A percentile compares a stretch with the other conserved stretches of the same genome.
phyloP scores from a whole-genome alignment of 768 basidiomycete genomes.

The Suillus luteus region DNA sequence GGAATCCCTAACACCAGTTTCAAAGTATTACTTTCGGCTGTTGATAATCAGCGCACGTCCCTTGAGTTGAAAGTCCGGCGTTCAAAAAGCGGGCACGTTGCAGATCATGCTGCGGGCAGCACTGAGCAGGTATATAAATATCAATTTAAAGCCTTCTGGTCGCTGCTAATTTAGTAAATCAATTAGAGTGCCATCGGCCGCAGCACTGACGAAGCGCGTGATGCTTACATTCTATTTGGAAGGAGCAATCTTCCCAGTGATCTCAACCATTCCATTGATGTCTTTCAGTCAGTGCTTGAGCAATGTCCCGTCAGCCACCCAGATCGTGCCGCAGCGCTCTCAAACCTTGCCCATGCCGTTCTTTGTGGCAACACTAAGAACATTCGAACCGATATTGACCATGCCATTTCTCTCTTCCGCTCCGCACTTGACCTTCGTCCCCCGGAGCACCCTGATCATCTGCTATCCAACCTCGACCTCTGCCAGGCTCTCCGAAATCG shows the following conservation, averaged over 20 bases:
- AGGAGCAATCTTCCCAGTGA: not conserved
- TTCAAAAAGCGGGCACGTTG: not conserved
- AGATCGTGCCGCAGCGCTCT: constrained; percentile 13
- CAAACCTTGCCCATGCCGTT: constrained; percentile 13
- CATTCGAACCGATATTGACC: not conserved
- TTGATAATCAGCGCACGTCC: not conserved
- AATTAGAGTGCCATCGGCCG: not conserved
- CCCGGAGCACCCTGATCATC: not conserved
- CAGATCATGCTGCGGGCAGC: not conserved
- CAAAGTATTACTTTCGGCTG: not conserved
- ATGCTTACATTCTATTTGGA: not conserved
- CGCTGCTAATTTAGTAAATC: not conserved
- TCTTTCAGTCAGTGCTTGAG: constrained; percentile 16
- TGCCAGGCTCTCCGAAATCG: not conserved
- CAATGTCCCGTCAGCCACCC: constrained; percentile 18
- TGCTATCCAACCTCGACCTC: not conserved
- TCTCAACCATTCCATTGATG: constrained; percentile 24
- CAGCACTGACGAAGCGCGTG: not conserved
- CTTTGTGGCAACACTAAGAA: not conserved
- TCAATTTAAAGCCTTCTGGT: not conserved
- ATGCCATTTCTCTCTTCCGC: not conserved
- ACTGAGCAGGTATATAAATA: not conserved
- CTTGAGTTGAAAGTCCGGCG: not conserved
- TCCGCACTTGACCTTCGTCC: not conserved
- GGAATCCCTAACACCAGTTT: not conserved